A percentile compares a stretch with the other conserved stretches of the same genome.
phyloP scores from a whole-genome alignment of 495 filamentous ascomycete species.

The Friedmanniomyces endolithicus region DNA sequence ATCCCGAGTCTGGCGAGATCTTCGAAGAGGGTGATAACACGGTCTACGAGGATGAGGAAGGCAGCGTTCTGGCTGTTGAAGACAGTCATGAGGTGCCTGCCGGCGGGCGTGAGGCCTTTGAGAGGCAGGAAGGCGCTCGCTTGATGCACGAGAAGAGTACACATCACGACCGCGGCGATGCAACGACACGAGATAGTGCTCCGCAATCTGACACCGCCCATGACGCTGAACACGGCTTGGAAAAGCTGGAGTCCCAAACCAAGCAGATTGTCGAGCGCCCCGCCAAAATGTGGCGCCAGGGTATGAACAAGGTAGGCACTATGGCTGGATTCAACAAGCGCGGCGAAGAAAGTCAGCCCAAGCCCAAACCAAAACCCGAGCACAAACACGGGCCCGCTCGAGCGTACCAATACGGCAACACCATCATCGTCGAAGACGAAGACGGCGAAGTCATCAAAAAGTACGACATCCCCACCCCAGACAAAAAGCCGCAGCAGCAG shows the following conservation, averaged over 20 bases:
- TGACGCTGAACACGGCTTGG: background rate
- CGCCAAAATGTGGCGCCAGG: constrained; percentile 16
- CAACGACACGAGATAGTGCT: constrained; percentile 16
- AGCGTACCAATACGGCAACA: constrained; percentile 91
- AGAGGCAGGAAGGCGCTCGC: constrained; percentile 44
- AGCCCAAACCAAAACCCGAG: constrained; percentile 15
- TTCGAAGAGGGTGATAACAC: constrained; percentile 77
- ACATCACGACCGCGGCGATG: constrained; percentile 27
- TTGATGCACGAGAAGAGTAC: constrained; percentile 38
- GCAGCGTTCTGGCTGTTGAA: constrained; percentile 57
- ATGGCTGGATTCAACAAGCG: constrained; percentile 31
- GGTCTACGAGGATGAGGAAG: constrained; percentile 75
- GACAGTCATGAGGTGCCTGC: constrained; percentile 20
- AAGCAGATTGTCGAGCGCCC: constrained; percentile 8
- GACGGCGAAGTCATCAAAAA: constrained; percentile 96
- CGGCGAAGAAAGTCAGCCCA: constrained; percentile 6
- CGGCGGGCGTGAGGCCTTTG: constrained; percentile 31
- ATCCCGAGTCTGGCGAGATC: constrained; percentile 22
- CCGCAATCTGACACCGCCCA: constrained; percentile 1
- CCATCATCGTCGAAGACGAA: constrained; percentile 96
- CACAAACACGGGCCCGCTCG: constrained; percentile 49
- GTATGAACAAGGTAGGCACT: constrained; percentile 36
- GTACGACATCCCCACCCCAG: constrained; percentile 62
- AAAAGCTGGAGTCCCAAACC: constrained; percentile 8
- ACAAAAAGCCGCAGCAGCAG: constrained; percentile 13